Percentiles rank a stretch among this genome's conserved stretches.
Evolutionary conservation across 2,329 filamentous ascomycete species (phyloP).

Genomic region (Fusarium sp.): DNA sequence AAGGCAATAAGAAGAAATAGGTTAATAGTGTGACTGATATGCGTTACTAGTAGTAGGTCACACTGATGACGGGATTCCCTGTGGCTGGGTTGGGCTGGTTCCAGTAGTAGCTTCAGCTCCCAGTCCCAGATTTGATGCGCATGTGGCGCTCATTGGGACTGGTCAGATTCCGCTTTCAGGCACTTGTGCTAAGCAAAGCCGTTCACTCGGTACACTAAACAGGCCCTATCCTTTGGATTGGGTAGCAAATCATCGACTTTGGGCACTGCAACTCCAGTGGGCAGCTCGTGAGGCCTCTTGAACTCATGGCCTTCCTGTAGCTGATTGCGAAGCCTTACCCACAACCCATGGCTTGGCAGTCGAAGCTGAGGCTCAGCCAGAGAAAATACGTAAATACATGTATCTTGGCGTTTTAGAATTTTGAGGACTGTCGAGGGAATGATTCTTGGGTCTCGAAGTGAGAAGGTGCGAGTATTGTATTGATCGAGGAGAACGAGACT

Average conservation of each 20-base stretch:
- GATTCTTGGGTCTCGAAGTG: background rate
- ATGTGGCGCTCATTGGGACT: conserved; percentile 16
- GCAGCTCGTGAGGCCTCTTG: conserved; percentile 32
- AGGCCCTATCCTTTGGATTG: conserved; percentile 1
- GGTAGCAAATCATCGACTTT: conserved; percentile 4
- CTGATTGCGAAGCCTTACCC: conserved; percentile 17
- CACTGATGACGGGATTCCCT: conserved; percentile 44
- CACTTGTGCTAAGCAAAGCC: background rate
- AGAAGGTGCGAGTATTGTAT: background rate
- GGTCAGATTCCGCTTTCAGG: conserved; percentile 28
- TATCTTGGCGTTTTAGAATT: conserved; percentile 8
- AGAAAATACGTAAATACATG: conserved; percentile 7
- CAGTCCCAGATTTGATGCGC: background rate
- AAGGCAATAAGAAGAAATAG: conserved; percentile 18
- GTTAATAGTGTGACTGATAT: conserved; percentile 5
- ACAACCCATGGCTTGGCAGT: conserved; percentile 23
- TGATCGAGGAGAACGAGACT: background rate
- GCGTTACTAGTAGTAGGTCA: conserved; percentile 35
- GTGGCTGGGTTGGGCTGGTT: conserved; percentile 39
- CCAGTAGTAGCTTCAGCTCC: conserved; percentile 8
- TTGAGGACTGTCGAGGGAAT: background rate
- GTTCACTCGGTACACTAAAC: background rate
- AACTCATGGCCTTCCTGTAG: background rate
- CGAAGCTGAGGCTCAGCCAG: conserved; percentile 19
- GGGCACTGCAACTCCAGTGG: background rate